Evolutionary conservation across 2,329 filamentous ascomycete species (phyloP), one percentile per base, ranked within the genome.

Genomic region (Sordariomycetes sp.): DNA sequence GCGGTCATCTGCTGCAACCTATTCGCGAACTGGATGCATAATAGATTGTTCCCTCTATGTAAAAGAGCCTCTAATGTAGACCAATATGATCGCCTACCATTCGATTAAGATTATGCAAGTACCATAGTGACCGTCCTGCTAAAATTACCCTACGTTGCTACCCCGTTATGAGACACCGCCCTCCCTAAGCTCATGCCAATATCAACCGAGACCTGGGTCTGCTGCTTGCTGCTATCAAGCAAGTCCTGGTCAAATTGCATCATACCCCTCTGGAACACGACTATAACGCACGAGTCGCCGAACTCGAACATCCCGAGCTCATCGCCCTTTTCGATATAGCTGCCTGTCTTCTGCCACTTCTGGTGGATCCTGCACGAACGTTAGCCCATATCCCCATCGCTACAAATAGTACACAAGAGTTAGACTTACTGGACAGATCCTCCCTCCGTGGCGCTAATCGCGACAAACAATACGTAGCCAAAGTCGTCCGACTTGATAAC

Each of bases 261-360:
- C 7, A 67, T 61, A 3, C 63, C 69, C 59, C 66, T 64, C 59
- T 72, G 65, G 60, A 75, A 74, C 2, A 70, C 68, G n/a, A 73
- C 68, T 32, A 74, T 65, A 57, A 75, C 73, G 46, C 66, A 71
- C 3, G 71, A 74, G 5, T 71, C 72, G 4, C 72, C 71, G 55
- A 71, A 74, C 58, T 73, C 70, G 62, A 74, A 75, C n/a, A 69
- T 57, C 0, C 72, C 71, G 18, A 74, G 58, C 62, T 75, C 72
- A 22, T 73, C 70, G 4, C 73, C 72, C 54, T 74, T 74, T 22
- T 68, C 63, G 28, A 75, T 65, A 22, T 63, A n/a, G 1, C 58
- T 58, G 1, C 71, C 71, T 0, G 63, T 58, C 20, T 62, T 62
- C 53, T 67, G 68, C 53, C 63, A 68, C 48, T 70, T 63, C 0